Percentiles rank a stretch among this genome's conserved stretches.
phyloP scores from a whole-genome alignment of 768 basidiomycete species.

The Cystobasidium tubakii region DNA sequence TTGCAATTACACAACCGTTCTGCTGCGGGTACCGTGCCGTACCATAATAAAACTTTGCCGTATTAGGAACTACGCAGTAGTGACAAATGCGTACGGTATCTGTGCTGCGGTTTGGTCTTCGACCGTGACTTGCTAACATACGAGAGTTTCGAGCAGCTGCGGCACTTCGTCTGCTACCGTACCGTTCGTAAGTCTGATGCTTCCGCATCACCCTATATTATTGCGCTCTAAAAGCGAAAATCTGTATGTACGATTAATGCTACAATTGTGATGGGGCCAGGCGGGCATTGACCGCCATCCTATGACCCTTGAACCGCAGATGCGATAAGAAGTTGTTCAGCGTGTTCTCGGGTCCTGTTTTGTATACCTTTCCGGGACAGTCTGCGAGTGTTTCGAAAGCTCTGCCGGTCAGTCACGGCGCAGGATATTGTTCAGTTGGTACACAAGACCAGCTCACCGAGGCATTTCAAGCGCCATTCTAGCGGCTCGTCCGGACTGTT shows the following conservation, averaged over 20 bases:
- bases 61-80: no score
- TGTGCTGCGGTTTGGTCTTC: no score
- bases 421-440: not conserved
- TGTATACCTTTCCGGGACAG: slow-evolving; percentile 92
- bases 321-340: slow-evolving; percentile 88
- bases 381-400: slow-evolving; percentile 52
- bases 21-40: no score
- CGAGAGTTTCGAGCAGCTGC: no score
- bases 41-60: no score
- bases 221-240: no score
- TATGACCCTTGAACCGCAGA: slow-evolving; percentile 50
- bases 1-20: no score
- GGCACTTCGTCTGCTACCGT: no score
- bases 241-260: not conserved
- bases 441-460: slow-evolving; percentile 1
- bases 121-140: no score
- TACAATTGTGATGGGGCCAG: not conserved
- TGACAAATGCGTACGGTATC: no score
- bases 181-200: no score
- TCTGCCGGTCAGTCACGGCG: not conserved
- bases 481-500: slow-evolving; percentile 55
- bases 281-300: not conserved
- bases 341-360: slow-evolving; percentile 79
- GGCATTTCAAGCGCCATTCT: slow-evolving; percentile 87
- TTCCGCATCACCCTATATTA: no score